Percentiles rank a stretch among this genome's conserved stretches.
Conservation (phyloP, 2,329 filamentous ascomycete species). For the Clarireedia monteithiana region DNA sequence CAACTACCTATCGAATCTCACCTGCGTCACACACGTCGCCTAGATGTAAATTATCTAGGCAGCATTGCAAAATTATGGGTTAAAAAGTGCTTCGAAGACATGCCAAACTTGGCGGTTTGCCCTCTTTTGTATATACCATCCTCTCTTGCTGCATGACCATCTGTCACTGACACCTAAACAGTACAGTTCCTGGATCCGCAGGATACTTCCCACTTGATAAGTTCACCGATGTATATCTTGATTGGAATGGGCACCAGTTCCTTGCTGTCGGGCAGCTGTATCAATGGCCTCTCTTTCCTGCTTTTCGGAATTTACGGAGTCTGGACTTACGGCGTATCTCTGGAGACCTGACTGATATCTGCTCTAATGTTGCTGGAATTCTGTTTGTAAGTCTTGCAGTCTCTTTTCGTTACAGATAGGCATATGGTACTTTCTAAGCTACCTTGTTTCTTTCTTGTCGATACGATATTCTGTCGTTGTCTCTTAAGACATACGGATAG, state of each 20-base stretch:
- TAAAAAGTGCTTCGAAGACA: neutral
- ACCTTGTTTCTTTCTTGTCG: neutral
- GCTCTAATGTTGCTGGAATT: neutral
- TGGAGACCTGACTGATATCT: neutral
- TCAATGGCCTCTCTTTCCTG: neutral
- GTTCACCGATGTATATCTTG: neutral
- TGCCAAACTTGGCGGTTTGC: neutral
- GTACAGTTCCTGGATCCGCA: neutral
- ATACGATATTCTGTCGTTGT: neutral
- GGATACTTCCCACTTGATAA: neutral
- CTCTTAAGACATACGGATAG: neutral
- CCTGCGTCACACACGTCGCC: neutral
- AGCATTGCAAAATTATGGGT: neutral
- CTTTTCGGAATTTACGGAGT: neutral
- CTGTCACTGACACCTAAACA: neutral
- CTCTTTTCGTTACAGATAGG: neutral
- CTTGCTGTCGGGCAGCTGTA: neutral
- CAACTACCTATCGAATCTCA: neutral
- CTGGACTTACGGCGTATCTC: neutral
- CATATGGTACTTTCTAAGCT: neutral
- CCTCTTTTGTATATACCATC: neutral
- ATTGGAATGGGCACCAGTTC: fast-evolving
- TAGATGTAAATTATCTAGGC: neutral
- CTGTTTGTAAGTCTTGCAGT: neutral
- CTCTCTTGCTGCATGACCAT: neutral